Evolutionary conservation across 345 rosid genomes (phyloP).

Genomic region (Aegle marmelos): DNA sequence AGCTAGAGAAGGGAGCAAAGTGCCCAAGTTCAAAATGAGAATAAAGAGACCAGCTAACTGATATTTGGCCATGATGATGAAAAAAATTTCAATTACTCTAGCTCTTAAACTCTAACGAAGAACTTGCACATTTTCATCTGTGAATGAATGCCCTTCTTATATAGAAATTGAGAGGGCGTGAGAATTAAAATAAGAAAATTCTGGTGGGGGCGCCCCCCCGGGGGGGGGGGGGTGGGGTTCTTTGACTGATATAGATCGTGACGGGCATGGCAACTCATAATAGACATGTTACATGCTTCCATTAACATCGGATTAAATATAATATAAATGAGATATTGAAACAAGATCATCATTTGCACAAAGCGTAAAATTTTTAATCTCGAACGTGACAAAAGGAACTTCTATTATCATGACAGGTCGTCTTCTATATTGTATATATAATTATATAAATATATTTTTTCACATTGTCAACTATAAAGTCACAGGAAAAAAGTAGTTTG

Average conservation of each 20-base stretch:
- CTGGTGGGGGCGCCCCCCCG: too few relatives aligned
- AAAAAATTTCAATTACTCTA: not conserved
- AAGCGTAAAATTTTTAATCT: too few relatives aligned
- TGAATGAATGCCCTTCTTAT: not conserved
- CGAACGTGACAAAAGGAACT: too few relatives aligned
- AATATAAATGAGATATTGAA: too few relatives aligned
- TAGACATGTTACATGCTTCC: not conserved
- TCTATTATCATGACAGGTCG: too few relatives aligned
- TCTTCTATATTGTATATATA: too few relatives aligned
- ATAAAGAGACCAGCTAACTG: not conserved
- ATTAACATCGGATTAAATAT: too few relatives aligned
- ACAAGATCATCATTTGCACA: too few relatives aligned
- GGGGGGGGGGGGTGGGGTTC: not conserved
- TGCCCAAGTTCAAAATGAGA: not conserved
- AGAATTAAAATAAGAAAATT: not conserved
- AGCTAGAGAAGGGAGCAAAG: not conserved
- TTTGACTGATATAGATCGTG: not conserved
- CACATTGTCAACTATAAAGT: too few relatives aligned
- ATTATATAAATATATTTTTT: too few relatives aligned
- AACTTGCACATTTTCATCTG: not conserved
- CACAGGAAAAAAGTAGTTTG: too few relatives aligned
- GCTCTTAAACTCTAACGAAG: not conserved
- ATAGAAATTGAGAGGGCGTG: not conserved
- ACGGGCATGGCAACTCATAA: not conserved
- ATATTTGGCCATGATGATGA: not conserved